phyloP scores from a whole-genome alignment of 441 rosid genomes.

The Populus hybrid region DNA sequence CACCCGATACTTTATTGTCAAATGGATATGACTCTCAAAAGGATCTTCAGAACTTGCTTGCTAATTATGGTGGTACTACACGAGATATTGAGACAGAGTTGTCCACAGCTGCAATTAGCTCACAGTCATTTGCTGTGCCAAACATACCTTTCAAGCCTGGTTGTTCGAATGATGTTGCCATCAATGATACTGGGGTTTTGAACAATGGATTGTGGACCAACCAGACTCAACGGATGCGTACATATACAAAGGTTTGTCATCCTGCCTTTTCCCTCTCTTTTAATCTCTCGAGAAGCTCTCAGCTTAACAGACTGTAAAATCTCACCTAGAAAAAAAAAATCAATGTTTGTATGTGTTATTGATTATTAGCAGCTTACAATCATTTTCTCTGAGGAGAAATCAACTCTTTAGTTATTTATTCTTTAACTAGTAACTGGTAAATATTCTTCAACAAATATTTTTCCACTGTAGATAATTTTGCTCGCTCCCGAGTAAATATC shows the following conservation, averaged over 20 bases:
- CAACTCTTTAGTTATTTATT: background rate
- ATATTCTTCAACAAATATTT: background rate
- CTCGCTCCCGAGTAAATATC: background rate
- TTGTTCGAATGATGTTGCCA: slow-evolving; percentile 69
- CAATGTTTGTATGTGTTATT: background rate
- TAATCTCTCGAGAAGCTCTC: background rate
- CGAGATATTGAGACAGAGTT: slow-evolving; percentile 90
- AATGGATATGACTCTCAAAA: slow-evolving; percentile 87
- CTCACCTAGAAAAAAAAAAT: background rate
- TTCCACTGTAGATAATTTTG: background rate
- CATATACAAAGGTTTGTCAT: slow-evolving; percentile 79
- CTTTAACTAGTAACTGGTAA: background rate
- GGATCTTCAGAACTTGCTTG: slow-evolving; percentile 88
- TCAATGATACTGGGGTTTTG: slow-evolving; percentile 70
- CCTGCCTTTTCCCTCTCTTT: background rate
- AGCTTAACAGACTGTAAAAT: background rate
- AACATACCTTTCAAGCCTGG: slow-evolving; percentile 69
- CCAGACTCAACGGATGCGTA: slow-evolving; percentile 87
- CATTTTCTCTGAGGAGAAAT: background rate
- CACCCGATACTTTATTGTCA: slow-evolving; percentile 70
- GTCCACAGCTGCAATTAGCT: slow-evolving; percentile 84
- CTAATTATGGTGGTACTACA: slow-evolving; percentile 70
- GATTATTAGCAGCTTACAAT: background rate
- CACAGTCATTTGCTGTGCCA: slow-evolving; percentile 90
- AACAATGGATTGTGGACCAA: slow-evolving; percentile 80